Conservation (phyloP, 2,329 filamentous ascomycete genomes). For the Fusarium mexicanum region DNA sequence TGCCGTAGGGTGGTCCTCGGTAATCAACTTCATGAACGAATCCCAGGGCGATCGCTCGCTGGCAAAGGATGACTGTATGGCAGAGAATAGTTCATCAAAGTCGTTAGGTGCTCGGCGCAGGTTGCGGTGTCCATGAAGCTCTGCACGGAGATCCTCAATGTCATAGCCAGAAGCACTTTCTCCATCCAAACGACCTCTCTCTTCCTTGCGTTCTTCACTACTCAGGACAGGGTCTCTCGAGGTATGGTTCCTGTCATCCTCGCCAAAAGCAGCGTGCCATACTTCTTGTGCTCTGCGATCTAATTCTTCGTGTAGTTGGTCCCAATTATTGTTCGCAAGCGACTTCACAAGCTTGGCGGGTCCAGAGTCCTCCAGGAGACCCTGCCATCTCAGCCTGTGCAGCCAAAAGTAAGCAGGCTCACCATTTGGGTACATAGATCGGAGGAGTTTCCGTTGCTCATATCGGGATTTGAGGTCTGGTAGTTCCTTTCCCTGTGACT, state of each 20-base stretch:
- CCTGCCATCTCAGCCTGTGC: constrained; percentile 49
- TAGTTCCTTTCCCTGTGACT: constrained; percentile 54
- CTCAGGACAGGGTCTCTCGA: constrained; percentile 2
- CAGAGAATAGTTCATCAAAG: constrained; percentile 55
- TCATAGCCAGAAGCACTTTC: constrained; percentile 1
- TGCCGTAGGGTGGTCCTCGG: constrained; percentile 24
- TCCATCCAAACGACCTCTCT: constrained; percentile 1
- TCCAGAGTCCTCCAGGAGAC: constrained; percentile 49
- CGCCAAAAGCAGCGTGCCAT: constrained; percentile 39
- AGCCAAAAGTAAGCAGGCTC: constrained; percentile 57
- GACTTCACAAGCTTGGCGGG: constrained; percentile 24
- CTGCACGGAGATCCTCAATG: constrained; percentile 8
- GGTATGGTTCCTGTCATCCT: constrained; percentile 17
- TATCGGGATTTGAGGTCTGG: constrained; percentile 51
- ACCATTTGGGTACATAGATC: constrained; percentile 51
- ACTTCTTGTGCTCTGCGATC: constrained; percentile 42
- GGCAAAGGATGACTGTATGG: constrained; percentile 50
- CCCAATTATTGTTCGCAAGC: constrained; percentile 40
- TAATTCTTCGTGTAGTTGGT: constrained; percentile 46
- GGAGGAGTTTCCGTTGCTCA: constrained; percentile 50
- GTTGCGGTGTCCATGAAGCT: constrained; percentile 6
- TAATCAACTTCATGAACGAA: constrained; percentile 51
- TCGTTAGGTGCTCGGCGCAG: constrained; percentile 41
- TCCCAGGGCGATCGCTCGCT: constrained; percentile 53
- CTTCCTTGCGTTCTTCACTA: constrained; percentile 7